Evolutionary conservation across 1,284 basidiomycete species (phyloP).

Genomic region (Austropuccinia psidii): DNA sequence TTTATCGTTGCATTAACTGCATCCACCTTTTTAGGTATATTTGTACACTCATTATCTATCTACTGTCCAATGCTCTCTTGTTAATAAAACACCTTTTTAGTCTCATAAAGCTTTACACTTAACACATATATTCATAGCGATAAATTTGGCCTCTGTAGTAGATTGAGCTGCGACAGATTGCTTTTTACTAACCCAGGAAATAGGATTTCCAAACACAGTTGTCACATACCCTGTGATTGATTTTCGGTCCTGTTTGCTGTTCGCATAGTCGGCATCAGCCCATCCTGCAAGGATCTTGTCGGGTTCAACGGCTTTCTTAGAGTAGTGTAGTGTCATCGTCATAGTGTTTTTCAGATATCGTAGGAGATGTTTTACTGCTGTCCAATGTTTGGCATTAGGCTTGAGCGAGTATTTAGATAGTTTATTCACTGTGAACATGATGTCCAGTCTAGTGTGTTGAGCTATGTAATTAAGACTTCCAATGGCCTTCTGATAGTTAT

Average conservation of each 20-base stretch:
- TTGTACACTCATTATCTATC: too few species aligned
- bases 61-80: too few species aligned
- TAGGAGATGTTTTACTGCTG: neutral
- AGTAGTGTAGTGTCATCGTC: neutral
- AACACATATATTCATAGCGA: neutral
- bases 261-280: slow-evolving; percentile 15
- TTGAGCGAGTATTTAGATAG: neutral
- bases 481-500: neutral
- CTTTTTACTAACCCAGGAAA: neutral
- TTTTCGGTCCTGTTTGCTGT: neutral
- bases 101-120: too few species aligned
- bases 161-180: neutral
- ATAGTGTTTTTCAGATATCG: neutral
- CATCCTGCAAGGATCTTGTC: neutral
- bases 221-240: neutral
- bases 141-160: neutral
- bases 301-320: too few species aligned
- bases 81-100: too few species aligned
- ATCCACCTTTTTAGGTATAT: too few species aligned
- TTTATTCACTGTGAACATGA: neutral
- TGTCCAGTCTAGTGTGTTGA: neutral
- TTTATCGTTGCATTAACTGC: too few species aligned
- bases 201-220: slow-evolving; percentile 3
- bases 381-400: neutral
- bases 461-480: slow-evolving; percentile 5